Evolutionary conservation across 345 rosid species (phyloP), one percentile per base, ranked within the genome.

Genomic region (Citrus maxima): DNA sequence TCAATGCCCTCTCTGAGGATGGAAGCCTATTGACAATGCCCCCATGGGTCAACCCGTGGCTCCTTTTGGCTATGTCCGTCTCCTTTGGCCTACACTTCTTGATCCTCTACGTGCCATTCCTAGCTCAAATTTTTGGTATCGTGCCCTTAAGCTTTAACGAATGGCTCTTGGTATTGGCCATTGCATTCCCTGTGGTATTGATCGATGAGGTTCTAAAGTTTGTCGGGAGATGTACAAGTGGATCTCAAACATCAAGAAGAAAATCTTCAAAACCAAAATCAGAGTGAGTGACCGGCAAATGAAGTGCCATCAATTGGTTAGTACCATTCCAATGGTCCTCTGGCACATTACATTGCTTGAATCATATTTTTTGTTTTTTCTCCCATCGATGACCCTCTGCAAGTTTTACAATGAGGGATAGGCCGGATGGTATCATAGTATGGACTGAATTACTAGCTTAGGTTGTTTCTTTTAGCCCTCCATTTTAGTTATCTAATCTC

Each of bases 31-130:
- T 87, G 74, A 77, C 75, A 13, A 91, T 91, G 95, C 95, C 92
- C 16, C 95, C 95, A 22, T 91, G 95, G 95, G 91, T 91, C 64
- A 91, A 91, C 80, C 95, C 93, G 5, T 89, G 86, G 86, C 93
- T 91, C 76, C 86, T 91, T 12, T 35, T 87, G 59, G 95, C 95
- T 51, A 91, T 90, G 95, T 76, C 84, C 0, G 64, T 91, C 25
- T 91, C 95, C 5, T 91, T 91, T 18, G 90, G 89, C 64, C 73
- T 90, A 78, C 95, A 91, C 87, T 88, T 86, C 75, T 73, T 91
- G 84, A 90, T 91, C 81, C 87, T 91, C 3, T 91, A 91, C 10
- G 86, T 88, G 42, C 95, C 95, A 2, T 84, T 91, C 87, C 88
- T 91, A 1, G 92, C 95, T 27, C 88, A 83, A 67, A 82, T 90